phyloP scores from a whole-genome alignment of 441 rosid species.

The Erysimum pusillum region DNA sequence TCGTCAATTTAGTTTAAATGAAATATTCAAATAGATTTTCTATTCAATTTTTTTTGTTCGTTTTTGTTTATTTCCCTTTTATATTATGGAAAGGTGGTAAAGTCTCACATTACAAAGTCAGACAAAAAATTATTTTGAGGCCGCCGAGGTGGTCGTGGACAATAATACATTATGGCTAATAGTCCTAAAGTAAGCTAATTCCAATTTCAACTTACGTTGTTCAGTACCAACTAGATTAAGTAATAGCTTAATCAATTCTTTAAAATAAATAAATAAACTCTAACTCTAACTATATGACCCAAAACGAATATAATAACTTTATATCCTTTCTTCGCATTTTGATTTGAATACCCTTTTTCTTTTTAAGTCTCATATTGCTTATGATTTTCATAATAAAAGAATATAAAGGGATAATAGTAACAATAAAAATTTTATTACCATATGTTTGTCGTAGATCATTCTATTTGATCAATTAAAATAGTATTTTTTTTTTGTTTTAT shows the following conservation, averaged over 20 bases:
- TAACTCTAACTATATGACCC: background rate
- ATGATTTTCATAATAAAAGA: background rate
- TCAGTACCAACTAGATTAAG: background rate
- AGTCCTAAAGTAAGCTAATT: background rate
- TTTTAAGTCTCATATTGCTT: background rate
- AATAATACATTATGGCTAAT: too few relatives aligned
- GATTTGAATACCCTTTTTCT: background rate
- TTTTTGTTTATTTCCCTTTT: background rate
- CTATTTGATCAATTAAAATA: too few relatives aligned
- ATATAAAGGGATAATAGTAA: background rate
- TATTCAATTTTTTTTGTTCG: background rate
- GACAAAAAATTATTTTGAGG: too few relatives aligned
- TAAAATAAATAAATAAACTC: too few relatives aligned
- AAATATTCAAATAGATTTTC: background rate
- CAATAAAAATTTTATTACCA: background rate
- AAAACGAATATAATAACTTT: background rate
- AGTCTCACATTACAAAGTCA: background rate
- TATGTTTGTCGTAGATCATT: too few relatives aligned
- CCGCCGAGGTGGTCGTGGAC: too few relatives aligned
- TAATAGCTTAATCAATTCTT: background rate
- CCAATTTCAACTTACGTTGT: background rate
- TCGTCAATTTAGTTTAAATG: background rate
- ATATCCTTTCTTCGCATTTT: background rate
- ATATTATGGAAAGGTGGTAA: background rate
- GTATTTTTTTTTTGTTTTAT: too few relatives aligned